Evolutionary conservation across 495 filamentous ascomycete species (phyloP), one percentile per base, ranked within the genome.

Genomic region (Tetracladium marchalianum): DNA sequence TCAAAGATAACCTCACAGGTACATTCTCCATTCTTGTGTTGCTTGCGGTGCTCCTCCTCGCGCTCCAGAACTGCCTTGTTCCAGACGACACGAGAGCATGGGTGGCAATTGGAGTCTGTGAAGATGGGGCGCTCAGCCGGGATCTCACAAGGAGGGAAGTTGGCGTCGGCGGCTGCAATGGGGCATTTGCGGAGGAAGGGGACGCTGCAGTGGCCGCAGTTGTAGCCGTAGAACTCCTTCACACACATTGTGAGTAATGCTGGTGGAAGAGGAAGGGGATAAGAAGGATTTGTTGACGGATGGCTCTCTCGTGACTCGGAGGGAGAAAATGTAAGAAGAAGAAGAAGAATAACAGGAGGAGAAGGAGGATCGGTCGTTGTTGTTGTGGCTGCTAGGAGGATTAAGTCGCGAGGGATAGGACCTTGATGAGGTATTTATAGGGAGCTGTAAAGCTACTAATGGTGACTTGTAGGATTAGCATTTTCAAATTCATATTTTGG

Each of bases 131-230:
- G 43, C 34, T 55, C 47, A 4, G 46, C 56, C 1, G 53, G 52
- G 31, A 53, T 43, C 19, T 39, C 16, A 47, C 56, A 59, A 2
- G 22, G 12, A 11, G 56, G 52, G 31, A 45, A 59, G n/a, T 12
- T 11, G 6, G 44, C 35, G 17, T 53, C 49, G 7, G 40, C 46
- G 4, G 27, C 5, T 10, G 47, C 35, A 8, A 53, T 15, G 11
- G 56, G 56, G 24, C 56, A 59, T 39, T 24, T 31, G 15, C 38
- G 37, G 36, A 59, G 43, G 12, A 35, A 15, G 18, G 56, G 50
- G 19, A 54, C 32, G 3, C 43, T 45, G 44, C 56, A 59, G 36
- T 59, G 56, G n/a, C 56, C 56, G 36, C 56, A 59, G 11, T 6
- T 49, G 37, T 51, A 59, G 33, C 52, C 56, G 15, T 44, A 13